A percentile compares a stretch with the other conserved stretches of the same genome.
Conservation (phyloP, 768 basidiomycete species). For the Lactarius hengduanensis region DNA sequence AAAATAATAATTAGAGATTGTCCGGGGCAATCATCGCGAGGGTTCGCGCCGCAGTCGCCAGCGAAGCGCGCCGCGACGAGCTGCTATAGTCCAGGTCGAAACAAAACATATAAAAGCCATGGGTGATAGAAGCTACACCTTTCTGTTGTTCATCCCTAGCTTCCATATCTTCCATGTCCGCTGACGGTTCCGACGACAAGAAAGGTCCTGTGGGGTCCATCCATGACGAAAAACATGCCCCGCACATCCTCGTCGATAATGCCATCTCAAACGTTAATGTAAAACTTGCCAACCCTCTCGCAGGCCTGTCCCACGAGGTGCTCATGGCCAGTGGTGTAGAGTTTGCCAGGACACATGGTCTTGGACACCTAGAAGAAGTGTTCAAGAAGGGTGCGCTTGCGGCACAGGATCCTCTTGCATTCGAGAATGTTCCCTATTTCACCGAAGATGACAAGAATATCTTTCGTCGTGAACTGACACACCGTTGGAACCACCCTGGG, state of each 20-base stretch:
- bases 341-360: constrained; percentile 50
- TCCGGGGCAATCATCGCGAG: not conserved
- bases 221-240: constrained; percentile 30
- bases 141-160: not conserved
- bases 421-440: constrained; percentile 43
- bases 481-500: constrained; percentile 50
- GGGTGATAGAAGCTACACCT: constrained; percentile 4
- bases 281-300: constrained; percentile 56
- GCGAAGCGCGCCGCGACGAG: not conserved
- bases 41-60: constrained; percentile 7
- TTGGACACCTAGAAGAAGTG: constrained; percentile 38
- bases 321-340: constrained; percentile 58
- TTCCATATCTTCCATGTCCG: constrained; percentile 20
- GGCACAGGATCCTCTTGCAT: constrained; percentile 60
- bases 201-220: constrained; percentile 27
- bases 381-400: constrained; percentile 72
- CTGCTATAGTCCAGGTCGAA: not conserved
- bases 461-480: constrained; percentile 45
- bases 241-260: constrained; percentile 35
- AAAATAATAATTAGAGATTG: not conserved
- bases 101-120: constrained; percentile 21
- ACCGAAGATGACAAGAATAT: constrained; percentile 44
- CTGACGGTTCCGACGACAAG: constrained; percentile 16
- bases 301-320: constrained; percentile 56
- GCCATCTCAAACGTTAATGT: constrained; percentile 42